phyloP scores from a whole-genome alignment of 2,329 filamentous ascomycete genomes.

The Xylogone sp. region DNA sequence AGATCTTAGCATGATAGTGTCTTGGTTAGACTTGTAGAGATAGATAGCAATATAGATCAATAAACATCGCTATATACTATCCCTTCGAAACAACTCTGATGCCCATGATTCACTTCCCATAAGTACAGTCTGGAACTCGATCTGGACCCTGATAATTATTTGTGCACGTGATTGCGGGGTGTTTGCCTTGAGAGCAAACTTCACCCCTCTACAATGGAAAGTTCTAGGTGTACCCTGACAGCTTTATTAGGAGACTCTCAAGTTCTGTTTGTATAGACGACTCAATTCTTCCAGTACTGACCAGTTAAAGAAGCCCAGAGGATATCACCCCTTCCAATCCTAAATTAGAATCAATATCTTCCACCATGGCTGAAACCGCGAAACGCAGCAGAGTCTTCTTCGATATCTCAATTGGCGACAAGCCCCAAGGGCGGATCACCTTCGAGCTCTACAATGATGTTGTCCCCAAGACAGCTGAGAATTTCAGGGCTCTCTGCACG shows the following conservation, averaged over 20 bases:
- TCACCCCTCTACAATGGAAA: neutral
- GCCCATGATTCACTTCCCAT: no score
- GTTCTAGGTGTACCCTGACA: neutral
- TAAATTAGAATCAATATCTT: slow-evolving; percentile 16
- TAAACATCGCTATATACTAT: no score
- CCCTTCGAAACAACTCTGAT: no score
- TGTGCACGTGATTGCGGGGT: neutral
- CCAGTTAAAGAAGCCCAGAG: neutral
- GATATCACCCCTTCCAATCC: neutral
- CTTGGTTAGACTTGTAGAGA: no score
- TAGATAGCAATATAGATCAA: no score
- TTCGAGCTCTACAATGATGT: slow-evolving; percentile 78
- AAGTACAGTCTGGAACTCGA: no score
- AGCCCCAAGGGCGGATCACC: slow-evolving; percentile 70
- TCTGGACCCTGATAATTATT: no score
- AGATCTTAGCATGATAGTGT: no score
- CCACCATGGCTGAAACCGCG: slow-evolving; percentile 33
- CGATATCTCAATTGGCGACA: slow-evolving; percentile 78
- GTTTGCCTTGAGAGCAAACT: neutral
- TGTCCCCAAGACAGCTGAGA: slow-evolving; percentile 92
- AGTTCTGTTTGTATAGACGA: neutral
- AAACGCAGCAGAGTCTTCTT: slow-evolving; percentile 75
- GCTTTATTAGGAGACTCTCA: neutral
- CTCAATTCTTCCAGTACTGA: neutral
- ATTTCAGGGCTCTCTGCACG: slow-evolving; percentile 92